A percentile compares a stretch with the other conserved stretches of the same genome.
phyloP scores from a whole-genome alignment of 257 asterid species.

The Jacaranda mimosifolia region DNA sequence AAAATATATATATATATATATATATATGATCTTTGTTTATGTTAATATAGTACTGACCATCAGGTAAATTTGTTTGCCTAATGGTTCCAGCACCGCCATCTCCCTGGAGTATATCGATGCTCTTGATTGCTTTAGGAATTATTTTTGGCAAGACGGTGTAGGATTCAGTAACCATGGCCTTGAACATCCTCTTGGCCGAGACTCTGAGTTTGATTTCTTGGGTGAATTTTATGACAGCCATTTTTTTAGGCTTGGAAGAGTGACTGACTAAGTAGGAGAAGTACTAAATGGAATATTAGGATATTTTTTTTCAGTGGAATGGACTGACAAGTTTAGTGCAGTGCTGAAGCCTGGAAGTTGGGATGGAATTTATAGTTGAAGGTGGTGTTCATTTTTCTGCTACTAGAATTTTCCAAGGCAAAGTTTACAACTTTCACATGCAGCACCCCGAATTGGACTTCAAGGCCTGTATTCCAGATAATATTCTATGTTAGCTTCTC shows the following conservation, averaged over 20 bases:
- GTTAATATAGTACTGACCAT: background rate
- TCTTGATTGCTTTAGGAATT: slow-evolving; percentile 25
- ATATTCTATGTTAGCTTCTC: background rate
- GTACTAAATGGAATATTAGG: too few relatives aligned
- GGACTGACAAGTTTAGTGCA: background rate
- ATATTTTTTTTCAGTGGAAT: background rate
- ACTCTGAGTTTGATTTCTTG: slow-evolving; percentile 11
- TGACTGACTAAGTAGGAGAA: too few relatives aligned
- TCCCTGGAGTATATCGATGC: slow-evolving; percentile 33
- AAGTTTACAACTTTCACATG: background rate
- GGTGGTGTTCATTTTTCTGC: background rate
- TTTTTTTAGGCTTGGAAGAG: background rate
- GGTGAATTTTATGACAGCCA: background rate
- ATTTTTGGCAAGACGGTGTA: slow-evolving; percentile 27
- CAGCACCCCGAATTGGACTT: background rate
- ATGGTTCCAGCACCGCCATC: slow-evolving; percentile 36
- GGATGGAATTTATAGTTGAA: background rate
- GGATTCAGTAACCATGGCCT: slow-evolving; percentile 11
- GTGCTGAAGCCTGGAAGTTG: background rate
- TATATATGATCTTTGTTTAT: too few relatives aligned
- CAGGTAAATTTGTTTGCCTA: background rate
- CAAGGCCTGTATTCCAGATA: background rate
- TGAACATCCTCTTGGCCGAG: slow-evolving; percentile 14
- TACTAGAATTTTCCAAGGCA: background rate
- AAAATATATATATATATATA: too few relatives aligned